Conservation (phyloP, 371 early-diverging fungal species). For the Apophysomyces variabilis region DNA sequence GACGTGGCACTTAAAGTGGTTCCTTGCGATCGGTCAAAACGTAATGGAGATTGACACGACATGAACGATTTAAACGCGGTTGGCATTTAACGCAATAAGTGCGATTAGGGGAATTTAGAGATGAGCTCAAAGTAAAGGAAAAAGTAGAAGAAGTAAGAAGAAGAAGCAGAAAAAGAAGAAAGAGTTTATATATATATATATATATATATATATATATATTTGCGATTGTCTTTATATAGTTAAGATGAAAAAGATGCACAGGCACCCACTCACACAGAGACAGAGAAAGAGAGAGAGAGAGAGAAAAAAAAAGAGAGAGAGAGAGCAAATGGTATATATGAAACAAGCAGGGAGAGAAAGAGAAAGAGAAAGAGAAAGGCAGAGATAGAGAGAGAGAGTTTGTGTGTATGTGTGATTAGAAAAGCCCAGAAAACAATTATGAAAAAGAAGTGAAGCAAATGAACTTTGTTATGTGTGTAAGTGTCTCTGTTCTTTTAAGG, state of each 20-base stretch:
- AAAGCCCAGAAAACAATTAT: background rate
- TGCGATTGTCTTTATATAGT: constrained; percentile 1
- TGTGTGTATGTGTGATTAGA: background rate
- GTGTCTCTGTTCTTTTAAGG: background rate
- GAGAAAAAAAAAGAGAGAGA: background rate
- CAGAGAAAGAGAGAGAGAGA: background rate
- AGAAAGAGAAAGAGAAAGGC: background rate
- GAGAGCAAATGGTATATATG: background rate
- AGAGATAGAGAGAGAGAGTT: background rate
- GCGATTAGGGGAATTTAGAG: constrained; percentile 1
- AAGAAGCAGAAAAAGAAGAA: background rate
- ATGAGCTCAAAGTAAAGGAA: background rate
- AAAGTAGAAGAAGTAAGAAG: background rate
- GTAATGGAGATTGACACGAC: background rate
- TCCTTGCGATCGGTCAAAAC: background rate
- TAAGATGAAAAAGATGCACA: constrained; percentile 6
- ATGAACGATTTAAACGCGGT: background rate
- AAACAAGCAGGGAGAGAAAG: constrained; percentile 11
- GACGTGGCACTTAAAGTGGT: background rate
- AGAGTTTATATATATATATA: background rate
- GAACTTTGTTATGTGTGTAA: background rate
- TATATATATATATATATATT: too few species aligned
- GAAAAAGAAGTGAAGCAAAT: background rate
- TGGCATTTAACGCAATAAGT: constrained; percentile 1
- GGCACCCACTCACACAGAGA: background rate